phyloP scores from a whole-genome alignment of 352 stramenopile species.

The Pythium monospermum region DNA sequence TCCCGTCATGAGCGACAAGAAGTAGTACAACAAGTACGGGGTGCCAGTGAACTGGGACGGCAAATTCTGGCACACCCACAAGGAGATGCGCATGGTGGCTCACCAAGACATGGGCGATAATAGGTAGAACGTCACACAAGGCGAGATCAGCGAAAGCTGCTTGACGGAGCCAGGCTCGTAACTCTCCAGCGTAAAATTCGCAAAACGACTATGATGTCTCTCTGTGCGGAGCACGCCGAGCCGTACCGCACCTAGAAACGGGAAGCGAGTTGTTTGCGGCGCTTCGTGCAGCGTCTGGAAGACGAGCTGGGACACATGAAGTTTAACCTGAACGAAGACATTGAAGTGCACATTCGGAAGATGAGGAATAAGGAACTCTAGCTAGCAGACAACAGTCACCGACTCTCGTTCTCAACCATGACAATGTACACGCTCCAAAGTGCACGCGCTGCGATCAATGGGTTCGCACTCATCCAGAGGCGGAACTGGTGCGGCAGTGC shows the following conservation, averaged over 20 bases:
- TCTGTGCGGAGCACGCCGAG: not conserved
- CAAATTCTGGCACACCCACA: constrained; percentile 3
- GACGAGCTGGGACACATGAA: not conserved
- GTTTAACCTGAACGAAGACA: constrained; percentile 1
- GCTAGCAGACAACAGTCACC: not conserved
- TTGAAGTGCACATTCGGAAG: not conserved
- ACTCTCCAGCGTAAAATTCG: not conserved
- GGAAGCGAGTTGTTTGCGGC: not conserved
- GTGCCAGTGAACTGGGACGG: constrained; percentile 6
- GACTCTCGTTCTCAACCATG: not conserved
- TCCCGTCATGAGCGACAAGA: not conserved
- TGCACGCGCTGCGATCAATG: not conserved
- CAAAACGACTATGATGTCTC: constrained; percentile 7
- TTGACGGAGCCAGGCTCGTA: not conserved
- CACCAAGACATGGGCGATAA: not conserved
- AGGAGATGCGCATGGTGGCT: constrained; percentile 1
- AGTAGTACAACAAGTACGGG: constrained; percentile 8
- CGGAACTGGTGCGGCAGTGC: not conserved
- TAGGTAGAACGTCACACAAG: not conserved
- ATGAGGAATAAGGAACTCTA: not conserved
- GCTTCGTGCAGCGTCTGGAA: not conserved
- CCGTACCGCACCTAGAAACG: not conserved
- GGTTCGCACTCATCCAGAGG: not conserved
- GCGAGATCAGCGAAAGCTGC: not conserved
- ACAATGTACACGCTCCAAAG: not conserved